Evolutionary conservation across 2,329 filamentous ascomycete genomes (phyloP).

Genomic region (Lomentospora prolificans): DNA sequence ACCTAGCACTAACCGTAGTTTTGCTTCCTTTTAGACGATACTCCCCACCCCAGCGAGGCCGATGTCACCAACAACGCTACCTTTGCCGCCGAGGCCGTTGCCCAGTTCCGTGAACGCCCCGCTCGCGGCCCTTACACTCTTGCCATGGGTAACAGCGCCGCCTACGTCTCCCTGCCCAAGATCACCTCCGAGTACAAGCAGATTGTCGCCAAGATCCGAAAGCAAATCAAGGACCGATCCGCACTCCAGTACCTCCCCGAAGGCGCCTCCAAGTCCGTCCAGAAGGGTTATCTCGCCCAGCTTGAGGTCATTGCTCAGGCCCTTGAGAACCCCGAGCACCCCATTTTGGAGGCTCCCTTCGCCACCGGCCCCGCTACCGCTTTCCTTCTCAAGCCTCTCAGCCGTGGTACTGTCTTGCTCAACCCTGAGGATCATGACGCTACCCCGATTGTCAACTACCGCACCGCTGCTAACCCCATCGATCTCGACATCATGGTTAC

Average conservation of each 20-base stretch:
- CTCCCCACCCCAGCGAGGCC: conserved; percentile 14
- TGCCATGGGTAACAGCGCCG: conserved; percentile 20
- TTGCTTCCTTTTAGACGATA: conserved; percentile 10
- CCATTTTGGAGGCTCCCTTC: conserved; percentile 22
- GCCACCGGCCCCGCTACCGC: conserved; percentile 13
- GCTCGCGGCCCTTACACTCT: conserved; percentile 27
- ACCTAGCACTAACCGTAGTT: not conserved
- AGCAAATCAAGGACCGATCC: conserved; percentile 16
- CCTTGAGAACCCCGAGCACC: conserved; percentile 19
- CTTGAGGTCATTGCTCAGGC: conserved; percentile 17
- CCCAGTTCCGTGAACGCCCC: conserved; percentile 20
- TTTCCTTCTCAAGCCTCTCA: conserved; percentile 23
- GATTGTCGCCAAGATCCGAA: conserved; percentile 13
- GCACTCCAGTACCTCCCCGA: conserved; percentile 14
- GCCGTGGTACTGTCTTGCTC: conserved; percentile 22
- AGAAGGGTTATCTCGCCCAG: conserved; percentile 17
- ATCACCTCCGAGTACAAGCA: conserved; percentile 15
- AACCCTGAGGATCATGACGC: conserved; percentile 15
- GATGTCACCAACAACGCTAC: conserved; percentile 18
- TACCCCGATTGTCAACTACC: conserved; percentile 23
- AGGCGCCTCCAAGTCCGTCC: conserved; percentile 13
- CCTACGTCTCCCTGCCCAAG: conserved; percentile 19
- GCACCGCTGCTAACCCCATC: conserved; percentile 23
- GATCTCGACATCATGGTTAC: conserved; percentile 24
- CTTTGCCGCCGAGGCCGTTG: conserved; percentile 21